A percentile compares a stretch with the other conserved stretches of the same genome.
phyloP scores from a whole-genome alignment of 2,329 filamentous ascomycete genomes.

The Penicillium thymicola region DNA sequence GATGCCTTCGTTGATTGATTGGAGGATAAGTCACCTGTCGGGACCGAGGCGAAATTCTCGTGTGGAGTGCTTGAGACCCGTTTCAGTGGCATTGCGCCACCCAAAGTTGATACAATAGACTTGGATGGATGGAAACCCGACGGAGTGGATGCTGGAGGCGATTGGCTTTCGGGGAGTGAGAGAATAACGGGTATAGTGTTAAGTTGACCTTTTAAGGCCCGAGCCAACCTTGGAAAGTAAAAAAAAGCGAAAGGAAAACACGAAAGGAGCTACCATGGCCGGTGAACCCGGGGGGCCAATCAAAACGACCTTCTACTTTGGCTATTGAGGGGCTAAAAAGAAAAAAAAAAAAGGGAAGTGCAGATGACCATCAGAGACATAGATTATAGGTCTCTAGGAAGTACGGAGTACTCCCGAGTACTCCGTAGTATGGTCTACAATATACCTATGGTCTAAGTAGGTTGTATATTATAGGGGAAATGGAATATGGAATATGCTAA shows the following conservation, averaged over 20 bases:
- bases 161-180: conserved; percentile 8
- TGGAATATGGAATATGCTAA: not conserved
- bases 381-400: not conserved
- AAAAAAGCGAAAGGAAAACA: not conserved
- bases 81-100: not conserved
- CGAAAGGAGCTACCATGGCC: not conserved
- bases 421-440: not conserved
- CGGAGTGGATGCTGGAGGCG: conserved; percentile 5
- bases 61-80: not conserved
- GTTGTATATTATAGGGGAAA: not conserved
- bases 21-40: not conserved
- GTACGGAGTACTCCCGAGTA: not conserved
- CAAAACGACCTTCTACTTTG: not conserved
- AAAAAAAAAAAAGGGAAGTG: not conserved
- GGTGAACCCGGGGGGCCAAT: conserved; percentile 2
- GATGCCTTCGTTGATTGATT: conserved; percentile 6
- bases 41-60: not conserved
- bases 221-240: not conserved
- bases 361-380: conserved; percentile 5
- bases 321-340: conserved; percentile 2
- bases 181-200: not conserved
- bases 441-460: not conserved
- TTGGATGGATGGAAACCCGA: conserved; percentile 1
- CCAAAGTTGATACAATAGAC: not conserved
- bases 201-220: not conserved